These are phyloP conservation scores for Yarrowia deformans DNA, from an alignment of 805 yeast genomes.

Conservation along the genomic window DNA sequence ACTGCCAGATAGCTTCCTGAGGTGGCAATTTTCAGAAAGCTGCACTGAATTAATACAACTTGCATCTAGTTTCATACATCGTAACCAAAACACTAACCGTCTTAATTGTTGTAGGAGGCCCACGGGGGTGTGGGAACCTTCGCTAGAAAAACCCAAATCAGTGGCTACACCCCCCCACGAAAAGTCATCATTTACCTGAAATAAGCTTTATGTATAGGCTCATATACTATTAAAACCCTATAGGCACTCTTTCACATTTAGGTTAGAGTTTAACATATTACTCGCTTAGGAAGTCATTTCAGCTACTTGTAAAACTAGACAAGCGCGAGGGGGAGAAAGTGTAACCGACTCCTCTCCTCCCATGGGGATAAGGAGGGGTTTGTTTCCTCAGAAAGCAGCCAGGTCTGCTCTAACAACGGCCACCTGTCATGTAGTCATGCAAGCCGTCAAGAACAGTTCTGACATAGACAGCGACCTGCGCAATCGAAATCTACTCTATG, in stretches of 20 bases:
- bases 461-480: background rate
- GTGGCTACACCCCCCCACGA: background rate
- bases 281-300: constrained; percentile 8
- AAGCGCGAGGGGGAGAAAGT: background rate
- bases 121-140: background rate
- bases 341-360: background rate
- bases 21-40: too few relatives aligned
- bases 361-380: background rate
- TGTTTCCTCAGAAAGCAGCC: too few relatives aligned
- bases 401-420: too few relatives aligned
- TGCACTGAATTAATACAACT: constrained; percentile 16
- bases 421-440: too few relatives aligned
- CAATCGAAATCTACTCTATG: background rate
- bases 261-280: background rate
- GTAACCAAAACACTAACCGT: constrained; percentile 3
- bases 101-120: background rate
- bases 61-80: constrained; percentile 1
- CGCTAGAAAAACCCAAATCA: background rate
- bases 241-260: background rate
- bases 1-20: too few relatives aligned
- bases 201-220: background rate
- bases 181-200: background rate
- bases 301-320: background rate
- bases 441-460: too few relatives aligned
- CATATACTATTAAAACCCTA: background rate